Evolutionary conservation across 116 monocot genomes (phyloP), one percentile per base, ranked within the genome.

Genomic region (Posidonia oceanica): DNA sequence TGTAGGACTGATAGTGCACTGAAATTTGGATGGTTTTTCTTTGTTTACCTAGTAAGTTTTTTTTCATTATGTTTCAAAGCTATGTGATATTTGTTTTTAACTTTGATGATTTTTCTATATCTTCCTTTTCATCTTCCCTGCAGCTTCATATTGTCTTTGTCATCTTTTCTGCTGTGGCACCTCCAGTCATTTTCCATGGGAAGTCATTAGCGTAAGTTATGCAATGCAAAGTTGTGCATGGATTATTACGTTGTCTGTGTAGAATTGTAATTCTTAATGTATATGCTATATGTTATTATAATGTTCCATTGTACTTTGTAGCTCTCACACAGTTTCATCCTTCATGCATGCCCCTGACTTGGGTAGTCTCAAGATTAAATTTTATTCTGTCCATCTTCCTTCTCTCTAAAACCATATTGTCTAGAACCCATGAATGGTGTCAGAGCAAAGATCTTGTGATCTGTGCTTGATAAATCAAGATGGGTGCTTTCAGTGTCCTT

Each of bases 11-110:
- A 97, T 57, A 92, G 97, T 78, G 97, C 97, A 63, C 72, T 97
- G 72, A 97, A 89, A 67, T 92, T 97, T 75, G 82, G 92, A 59
- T 92, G 97, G 97, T 97, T 97, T 74, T 97, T 97, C 76, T 61
- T 97, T 42, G 86, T 87, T 74, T 90, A 90, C 78, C 2, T 80
- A 78, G 90, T 90, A 76, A 29, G 40, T 17, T 40, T 39, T 59
- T 60, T 15, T 14, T 57, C 17, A 14, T 37, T 12, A 12, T 54
- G 10, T 52, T 48, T 22, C 48, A 53, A 29, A 53, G 14, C 15
- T 3, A 16, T 15, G 16, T 42, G 15, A 40, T 18, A 17, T 48
- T 48, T 48, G 41, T 16, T 16, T 66, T 66, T 4, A 2, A 66
- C 41, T 18, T 66, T 66, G 36, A 23, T 53, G 0, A 36, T 52